These are phyloP conservation scores for Ophiostoma pallidulum DNA, from an alignment of 2,329 filamentous ascomycete species.

Conservation along the genomic window DNA sequence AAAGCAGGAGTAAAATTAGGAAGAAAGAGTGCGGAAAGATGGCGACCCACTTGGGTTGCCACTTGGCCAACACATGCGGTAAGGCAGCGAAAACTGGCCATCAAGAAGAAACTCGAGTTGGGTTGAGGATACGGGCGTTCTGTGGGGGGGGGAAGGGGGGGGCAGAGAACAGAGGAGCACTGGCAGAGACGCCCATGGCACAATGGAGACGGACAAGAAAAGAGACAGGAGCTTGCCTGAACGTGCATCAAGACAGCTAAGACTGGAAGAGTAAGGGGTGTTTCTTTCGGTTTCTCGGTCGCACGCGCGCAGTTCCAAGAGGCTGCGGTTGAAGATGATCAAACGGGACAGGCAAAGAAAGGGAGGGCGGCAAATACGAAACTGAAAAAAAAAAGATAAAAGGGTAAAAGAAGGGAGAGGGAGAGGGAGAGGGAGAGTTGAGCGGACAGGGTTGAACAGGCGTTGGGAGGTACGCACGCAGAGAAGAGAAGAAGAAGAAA, in stretches of 20 bases:
- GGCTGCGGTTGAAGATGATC: too few species aligned
- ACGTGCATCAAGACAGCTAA: too few species aligned
- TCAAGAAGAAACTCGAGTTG: neutral
- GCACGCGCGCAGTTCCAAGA: too few species aligned
- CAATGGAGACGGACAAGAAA: neutral
- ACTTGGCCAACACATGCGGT: conserved; percentile 4
- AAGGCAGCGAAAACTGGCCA: neutral
- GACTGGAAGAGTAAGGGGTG: too few species aligned
- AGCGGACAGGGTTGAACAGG: neutral
- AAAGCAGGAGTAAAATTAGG: too few species aligned
- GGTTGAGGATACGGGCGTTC: too few species aligned
- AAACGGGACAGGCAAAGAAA: too few species aligned
- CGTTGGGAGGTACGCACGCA: conserved; percentile 7
- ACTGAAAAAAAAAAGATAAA: too few species aligned
- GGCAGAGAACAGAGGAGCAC: neutral
- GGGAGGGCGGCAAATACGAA: too few species aligned
- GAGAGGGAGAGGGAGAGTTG: neutral
- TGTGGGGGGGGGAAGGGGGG: too few species aligned
- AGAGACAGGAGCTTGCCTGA: neutral
- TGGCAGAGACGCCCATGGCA: neutral
- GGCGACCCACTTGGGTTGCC: conserved; percentile 14
- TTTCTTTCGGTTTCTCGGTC: too few species aligned
- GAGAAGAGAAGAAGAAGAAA: too few species aligned
- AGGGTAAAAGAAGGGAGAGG: neutral
- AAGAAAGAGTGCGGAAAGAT: neutral